These are phyloP conservation scores for Streptanthus diversifolius DNA, from an alignment of 345 rosid species.

Conservation along the genomic window DNA sequence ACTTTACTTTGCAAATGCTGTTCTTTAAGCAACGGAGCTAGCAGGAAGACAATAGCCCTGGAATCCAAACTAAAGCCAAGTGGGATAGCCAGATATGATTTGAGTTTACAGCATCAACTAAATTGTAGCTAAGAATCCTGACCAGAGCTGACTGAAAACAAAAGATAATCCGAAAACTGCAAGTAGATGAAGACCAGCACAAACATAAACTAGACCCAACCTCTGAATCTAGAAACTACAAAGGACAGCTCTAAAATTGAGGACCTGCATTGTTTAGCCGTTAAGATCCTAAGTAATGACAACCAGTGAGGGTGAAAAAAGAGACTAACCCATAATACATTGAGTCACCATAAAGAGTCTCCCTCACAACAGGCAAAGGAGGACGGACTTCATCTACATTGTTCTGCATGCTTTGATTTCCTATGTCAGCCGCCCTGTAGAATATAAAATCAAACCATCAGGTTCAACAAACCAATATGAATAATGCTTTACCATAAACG, in stretches of 20 bases:
- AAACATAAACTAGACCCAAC: background rate
- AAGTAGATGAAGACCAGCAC: background rate
- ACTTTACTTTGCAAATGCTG: background rate
- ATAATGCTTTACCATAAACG: background rate
- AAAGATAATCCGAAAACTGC: background rate
- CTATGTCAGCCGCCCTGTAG: conserved; percentile 42
- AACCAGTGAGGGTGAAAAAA: background rate
- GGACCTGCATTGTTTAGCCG: background rate
- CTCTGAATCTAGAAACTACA: background rate
- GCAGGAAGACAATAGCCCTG: background rate
- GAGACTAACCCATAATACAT: conserved; percentile 54
- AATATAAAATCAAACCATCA: conserved; percentile 17
- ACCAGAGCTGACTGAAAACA: background rate
- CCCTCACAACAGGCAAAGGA: conserved; percentile 93
- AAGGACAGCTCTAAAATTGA: background rate
- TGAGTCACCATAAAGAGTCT: conserved; percentile 84
- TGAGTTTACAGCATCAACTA: background rate
- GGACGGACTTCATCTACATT: conserved; percentile 78
- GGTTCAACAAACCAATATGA: background rate
- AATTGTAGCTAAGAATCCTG: background rate
- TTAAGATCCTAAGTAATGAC: background rate
- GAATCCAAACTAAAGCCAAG: background rate
- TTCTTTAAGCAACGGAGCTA: background rate
- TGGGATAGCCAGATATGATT: background rate
- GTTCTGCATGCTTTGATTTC: conserved; percentile 36